Percentiles rank a stretch among this genome's conserved stretches.
Evolutionary conservation across 2,329 filamentous ascomycete genomes (phyloP).

Genomic region (Exophiala sp.): DNA sequence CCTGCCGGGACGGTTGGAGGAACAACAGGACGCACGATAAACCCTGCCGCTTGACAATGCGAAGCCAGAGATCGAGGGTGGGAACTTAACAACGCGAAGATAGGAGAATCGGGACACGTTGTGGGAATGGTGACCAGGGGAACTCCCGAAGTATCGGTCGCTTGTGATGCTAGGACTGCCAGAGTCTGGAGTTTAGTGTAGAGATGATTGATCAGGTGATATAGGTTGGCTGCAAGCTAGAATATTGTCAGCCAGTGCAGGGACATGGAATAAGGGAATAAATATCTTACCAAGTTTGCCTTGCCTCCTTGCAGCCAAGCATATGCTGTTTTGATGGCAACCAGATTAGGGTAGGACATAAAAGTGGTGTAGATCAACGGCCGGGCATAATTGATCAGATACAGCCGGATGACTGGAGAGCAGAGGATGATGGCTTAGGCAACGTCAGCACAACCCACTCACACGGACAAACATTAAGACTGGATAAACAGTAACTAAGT

Average conservation of each 20-base stretch:
- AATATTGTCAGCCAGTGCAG: neutral
- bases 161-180: constrained; percentile 22
- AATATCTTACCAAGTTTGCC: constrained; percentile 40
- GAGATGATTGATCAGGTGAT: constrained; percentile 43
- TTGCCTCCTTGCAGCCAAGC: constrained; percentile 49
- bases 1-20: constrained; percentile 61
- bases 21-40: constrained; percentile 60
- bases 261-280: constrained; percentile 1
- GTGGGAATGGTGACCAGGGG: constrained; percentile 20
- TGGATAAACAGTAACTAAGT: constrained; percentile 5
- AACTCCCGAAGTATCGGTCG: constrained; percentile 36
- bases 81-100: constrained; percentile 57
- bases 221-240: constrained; percentile 43
- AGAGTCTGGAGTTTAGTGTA: constrained; percentile 42
- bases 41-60: constrained; percentile 54
- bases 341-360: constrained; percentile 56
- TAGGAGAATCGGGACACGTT: constrained; percentile 51
- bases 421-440: constrained; percentile 57
- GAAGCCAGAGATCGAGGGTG: constrained; percentile 54
- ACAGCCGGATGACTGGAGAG: constrained; percentile 52
- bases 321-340: constrained; percentile 54
- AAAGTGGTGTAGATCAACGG: constrained; percentile 69
- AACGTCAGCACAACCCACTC: constrained; percentile 22
- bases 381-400: constrained; percentile 70
- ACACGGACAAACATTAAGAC: neutral